phyloP scores from a whole-genome alignment of 345 rosid species.

The Populus ilicifolia region DNA sequence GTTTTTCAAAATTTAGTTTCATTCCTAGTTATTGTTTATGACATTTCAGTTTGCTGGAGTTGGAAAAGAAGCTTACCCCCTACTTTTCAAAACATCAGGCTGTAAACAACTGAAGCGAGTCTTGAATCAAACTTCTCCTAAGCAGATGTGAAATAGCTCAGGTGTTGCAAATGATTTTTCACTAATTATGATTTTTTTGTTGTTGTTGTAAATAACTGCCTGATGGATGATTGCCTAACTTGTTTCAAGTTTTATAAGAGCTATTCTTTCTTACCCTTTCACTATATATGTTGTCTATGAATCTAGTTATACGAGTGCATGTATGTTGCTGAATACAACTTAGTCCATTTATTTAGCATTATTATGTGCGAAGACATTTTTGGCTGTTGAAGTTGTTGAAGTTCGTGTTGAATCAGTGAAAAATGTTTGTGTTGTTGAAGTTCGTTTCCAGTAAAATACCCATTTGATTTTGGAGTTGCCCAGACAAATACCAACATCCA shows the following conservation, averaged over 20 bases:
- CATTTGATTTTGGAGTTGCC: neutral
- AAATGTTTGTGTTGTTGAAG: neutral
- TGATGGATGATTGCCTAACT: neutral
- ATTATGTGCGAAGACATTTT: too few relatives aligned
- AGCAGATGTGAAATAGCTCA: neutral
- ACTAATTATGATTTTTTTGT: neutral
- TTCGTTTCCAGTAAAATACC: neutral
- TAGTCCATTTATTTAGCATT: too few relatives aligned
- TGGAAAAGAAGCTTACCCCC: constrained; percentile 76
- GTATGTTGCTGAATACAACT: too few relatives aligned
- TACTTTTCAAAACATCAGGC: constrained; percentile 41
- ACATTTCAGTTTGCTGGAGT: constrained; percentile 61
- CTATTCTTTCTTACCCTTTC: neutral
- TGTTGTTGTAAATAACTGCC: constrained; percentile 8
- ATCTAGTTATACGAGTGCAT: too few relatives aligned
- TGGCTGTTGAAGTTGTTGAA: neutral
- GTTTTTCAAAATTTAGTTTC: neutral
- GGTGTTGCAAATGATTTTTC: neutral
- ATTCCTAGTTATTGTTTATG: neutral
- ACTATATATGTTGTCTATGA: neutral
- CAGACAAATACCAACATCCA: neutral
- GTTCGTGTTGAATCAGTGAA: neutral
- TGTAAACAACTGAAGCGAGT: constrained; percentile 4
- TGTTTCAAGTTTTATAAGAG: neutral
- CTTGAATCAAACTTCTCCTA: neutral